These are phyloP conservation scores for Pholiota molesta DNA, from an alignment of 768 basidiomycete genomes.

Conservation along the genomic window DNA sequence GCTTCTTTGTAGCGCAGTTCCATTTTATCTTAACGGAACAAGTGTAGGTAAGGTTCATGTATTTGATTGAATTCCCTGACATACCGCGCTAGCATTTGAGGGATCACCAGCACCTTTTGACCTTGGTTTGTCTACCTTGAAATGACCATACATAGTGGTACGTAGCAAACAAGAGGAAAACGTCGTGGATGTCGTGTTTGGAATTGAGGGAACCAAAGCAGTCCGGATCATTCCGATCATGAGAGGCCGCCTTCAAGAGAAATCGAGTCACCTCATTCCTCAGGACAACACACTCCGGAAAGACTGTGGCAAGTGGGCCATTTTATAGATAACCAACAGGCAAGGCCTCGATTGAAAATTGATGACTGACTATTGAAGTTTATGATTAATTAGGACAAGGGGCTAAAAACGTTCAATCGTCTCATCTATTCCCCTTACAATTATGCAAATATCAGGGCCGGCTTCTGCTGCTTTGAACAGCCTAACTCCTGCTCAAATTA, in stretches of 20 bases:
- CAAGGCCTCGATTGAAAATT: no score
- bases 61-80: neutral
- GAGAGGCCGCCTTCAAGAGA: neutral
- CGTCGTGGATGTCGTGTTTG: no score
- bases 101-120: no score
- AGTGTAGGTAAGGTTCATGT: slow-evolving; percentile 1
- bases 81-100: no score
- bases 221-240: neutral
- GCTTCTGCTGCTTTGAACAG: slow-evolving; percentile 57
- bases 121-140: no score
- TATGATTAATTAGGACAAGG: neutral
- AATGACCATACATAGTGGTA: no score
- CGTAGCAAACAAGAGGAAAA: no score
- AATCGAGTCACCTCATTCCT: neutral
- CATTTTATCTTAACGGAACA: neutral
- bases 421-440: neutral
- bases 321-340: no score
- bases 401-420: neutral
- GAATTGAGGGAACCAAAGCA: no score
- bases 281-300: neutral
- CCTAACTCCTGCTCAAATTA: slow-evolving; percentile 50
- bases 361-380: neutral
- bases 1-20: neutral
- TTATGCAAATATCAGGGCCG: slow-evolving; percentile 37
- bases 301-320: no score